These are phyloP conservation scores for Penstemon eatonii DNA, from an alignment of 257 asterid genomes.

Conservation along the genomic window DNA sequence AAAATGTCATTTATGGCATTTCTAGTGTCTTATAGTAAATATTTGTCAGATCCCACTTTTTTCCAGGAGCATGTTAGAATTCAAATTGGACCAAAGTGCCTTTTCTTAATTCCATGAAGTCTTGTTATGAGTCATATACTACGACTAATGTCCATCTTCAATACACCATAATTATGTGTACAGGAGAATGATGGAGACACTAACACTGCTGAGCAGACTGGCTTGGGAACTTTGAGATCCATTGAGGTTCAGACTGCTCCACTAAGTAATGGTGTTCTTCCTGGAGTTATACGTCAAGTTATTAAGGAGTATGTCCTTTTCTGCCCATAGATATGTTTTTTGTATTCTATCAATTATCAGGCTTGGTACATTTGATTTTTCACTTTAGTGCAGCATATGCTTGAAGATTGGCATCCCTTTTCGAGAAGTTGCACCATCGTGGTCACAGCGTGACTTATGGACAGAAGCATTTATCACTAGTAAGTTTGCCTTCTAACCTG, in stretches of 20 bases:
- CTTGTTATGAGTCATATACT: not conserved
- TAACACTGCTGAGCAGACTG: conserved; percentile 30
- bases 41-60: conserved; percentile 8
- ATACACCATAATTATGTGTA: conserved; percentile 2
- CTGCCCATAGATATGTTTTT: not conserved
- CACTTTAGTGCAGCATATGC: conserved; percentile 60
- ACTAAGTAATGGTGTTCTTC: conserved; percentile 72
- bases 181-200: conserved; percentile 49
- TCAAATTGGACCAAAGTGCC: not conserved
- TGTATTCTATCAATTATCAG: not conserved
- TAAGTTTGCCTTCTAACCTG: conserved; percentile 36
- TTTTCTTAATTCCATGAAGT: conserved; percentile 19
- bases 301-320: conserved; percentile 59
- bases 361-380: conserved; percentile 19
- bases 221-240: conserved; percentile 27
- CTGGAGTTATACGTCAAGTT: conserved; percentile 89
- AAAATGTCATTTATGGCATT: not conserved
- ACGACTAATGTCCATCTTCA: not conserved
- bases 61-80: not conserved
- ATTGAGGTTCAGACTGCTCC: conserved; percentile 88
- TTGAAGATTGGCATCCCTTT: conserved; percentile 58
- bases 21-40: not conserved
- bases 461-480: conserved; percentile 84
- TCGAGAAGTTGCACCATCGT: conserved; percentile 85
- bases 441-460: conserved; percentile 77